These are phyloP conservation scores for Jatropha multifida DNA, from an alignment of 441 rosid genomes.

Conservation along the genomic window DNA sequence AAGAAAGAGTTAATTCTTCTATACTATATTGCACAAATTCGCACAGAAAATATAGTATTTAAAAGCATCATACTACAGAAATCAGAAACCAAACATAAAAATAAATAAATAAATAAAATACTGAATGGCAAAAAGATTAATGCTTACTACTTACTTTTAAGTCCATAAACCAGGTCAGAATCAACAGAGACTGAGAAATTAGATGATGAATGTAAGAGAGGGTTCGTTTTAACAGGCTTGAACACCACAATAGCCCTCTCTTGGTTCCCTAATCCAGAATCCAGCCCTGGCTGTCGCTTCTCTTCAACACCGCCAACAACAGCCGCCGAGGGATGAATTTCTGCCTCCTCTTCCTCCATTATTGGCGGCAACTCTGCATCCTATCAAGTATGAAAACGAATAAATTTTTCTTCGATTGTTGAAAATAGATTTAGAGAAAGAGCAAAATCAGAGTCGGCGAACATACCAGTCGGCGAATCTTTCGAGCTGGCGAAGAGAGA, in stretches of 20 bases:
- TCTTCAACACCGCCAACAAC: conserved; percentile 13
- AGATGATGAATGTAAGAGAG: conserved; percentile 24
- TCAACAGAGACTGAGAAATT: conserved; percentile 40
- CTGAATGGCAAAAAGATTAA: not conserved
- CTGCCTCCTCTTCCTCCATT: conserved; percentile 55
- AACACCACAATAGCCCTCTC: conserved; percentile 73
- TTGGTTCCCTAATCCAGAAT: conserved; percentile 29
- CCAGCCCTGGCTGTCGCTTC: not conserved
- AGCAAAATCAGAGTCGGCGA: not conserved
- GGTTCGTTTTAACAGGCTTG: conserved; percentile 35
- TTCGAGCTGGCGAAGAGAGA: conserved; percentile 69
- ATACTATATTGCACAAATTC: not conserved
- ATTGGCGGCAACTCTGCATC: conserved; percentile 61
- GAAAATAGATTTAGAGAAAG: not conserved
- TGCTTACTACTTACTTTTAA: conserved; percentile 49
- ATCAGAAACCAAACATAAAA: too few relatives aligned
- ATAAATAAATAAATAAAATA: not conserved
- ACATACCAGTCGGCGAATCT: conserved; percentile 78
- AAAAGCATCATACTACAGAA: not conserved
- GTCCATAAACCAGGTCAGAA: conserved; percentile 45
- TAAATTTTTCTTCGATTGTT: not conserved
- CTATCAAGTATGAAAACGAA: conserved; percentile 22
- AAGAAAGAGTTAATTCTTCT: not conserved
- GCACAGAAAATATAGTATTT: not conserved
- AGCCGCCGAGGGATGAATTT: conserved; percentile 16